These are phyloP conservation scores for Stentor coeruleus DNA, from an alignment of 73 alveolate genomes.

Conservation along the genomic window DNA sequence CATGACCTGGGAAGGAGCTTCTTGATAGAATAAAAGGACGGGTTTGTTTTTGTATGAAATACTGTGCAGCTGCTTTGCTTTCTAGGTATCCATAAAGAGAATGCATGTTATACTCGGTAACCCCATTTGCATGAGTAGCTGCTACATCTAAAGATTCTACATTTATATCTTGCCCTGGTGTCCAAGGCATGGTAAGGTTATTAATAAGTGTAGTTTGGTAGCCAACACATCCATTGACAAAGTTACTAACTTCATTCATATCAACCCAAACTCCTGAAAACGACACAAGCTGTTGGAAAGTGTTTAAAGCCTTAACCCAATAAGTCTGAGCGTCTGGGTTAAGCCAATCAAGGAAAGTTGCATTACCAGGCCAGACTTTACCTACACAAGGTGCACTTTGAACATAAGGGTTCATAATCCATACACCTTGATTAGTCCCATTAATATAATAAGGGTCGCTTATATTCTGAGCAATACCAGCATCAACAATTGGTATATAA, in stretches of 20 bases:
- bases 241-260: slow-evolving; percentile 78
- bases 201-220: slow-evolving; percentile 40
- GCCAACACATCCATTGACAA: slow-evolving; percentile 47
- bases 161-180: neutral
- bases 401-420: slow-evolving; percentile 21
- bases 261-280: slow-evolving; percentile 83
- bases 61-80: slow-evolving; percentile 54
- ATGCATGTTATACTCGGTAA: slow-evolving; percentile 57
- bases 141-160: slow-evolving; percentile 4
- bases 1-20: slow-evolving; percentile 83
- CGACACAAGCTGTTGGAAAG: slow-evolving; percentile 36
- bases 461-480: slow-evolving; percentile 30
- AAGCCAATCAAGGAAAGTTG: slow-evolving; percentile 19
- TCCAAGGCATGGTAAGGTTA: slow-evolving; percentile 10
- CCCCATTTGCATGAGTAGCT: slow-evolving; percentile 32
- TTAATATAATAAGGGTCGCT: neutral
- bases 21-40: slow-evolving; percentile 85
- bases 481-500: slow-evolving; percentile 23
- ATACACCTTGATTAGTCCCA: neutral
- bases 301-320: neutral
- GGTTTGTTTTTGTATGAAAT: slow-evolving; percentile 40
- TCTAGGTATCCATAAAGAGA: slow-evolving; percentile 66
- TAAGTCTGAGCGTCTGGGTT: slow-evolving; percentile 4
- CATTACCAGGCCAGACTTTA: slow-evolving; percentile 30
- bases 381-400: slow-evolving; percentile 31